phyloP scores from a whole-genome alignment of 306 rosid genomes.

The Ceratonia siliqua region DNA sequence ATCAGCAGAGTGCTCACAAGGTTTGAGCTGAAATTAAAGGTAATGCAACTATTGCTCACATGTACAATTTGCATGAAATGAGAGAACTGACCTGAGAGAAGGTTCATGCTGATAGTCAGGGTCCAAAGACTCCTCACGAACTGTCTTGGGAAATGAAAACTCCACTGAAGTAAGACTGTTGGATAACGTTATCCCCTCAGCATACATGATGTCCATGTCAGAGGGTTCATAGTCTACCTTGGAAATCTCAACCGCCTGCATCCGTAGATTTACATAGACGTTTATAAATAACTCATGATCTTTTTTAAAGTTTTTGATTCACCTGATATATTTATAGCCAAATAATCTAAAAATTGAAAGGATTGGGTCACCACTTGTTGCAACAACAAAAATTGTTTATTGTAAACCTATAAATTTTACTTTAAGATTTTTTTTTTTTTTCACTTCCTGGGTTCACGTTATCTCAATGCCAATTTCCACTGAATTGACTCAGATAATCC shows the following conservation, averaged over 20 bases:
- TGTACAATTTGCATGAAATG: neutral
- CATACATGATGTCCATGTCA: conserved; percentile 73
- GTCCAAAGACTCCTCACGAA: conserved; percentile 40
- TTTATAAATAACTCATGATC: conserved; percentile 7
- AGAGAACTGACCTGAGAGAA: conserved; percentile 51
- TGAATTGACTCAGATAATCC: neutral
- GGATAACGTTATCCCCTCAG: conserved; percentile 73
- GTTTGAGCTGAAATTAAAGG: neutral
- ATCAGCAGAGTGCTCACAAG: neutral
- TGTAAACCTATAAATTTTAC: neutral
- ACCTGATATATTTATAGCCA: conserved; percentile 16
- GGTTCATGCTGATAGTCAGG: conserved; percentile 49
- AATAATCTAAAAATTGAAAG: neutral
- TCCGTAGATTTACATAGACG: conserved; percentile 15
- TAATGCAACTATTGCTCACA: neutral
- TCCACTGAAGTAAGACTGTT: conserved; percentile 64
- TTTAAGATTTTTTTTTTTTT: neutral
- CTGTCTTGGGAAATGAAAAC: conserved; percentile 55
- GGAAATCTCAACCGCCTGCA: conserved; percentile 83
- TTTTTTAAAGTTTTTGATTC: neutral
- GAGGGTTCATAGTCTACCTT: conserved; percentile 68
- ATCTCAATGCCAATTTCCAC: neutral
- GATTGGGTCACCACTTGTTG: neutral
- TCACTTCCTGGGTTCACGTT: neutral
- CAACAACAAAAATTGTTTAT: neutral